phyloP scores from a whole-genome alignment of 495 filamentous ascomycete species.

The Oleoguttula mirabilis region DNA sequence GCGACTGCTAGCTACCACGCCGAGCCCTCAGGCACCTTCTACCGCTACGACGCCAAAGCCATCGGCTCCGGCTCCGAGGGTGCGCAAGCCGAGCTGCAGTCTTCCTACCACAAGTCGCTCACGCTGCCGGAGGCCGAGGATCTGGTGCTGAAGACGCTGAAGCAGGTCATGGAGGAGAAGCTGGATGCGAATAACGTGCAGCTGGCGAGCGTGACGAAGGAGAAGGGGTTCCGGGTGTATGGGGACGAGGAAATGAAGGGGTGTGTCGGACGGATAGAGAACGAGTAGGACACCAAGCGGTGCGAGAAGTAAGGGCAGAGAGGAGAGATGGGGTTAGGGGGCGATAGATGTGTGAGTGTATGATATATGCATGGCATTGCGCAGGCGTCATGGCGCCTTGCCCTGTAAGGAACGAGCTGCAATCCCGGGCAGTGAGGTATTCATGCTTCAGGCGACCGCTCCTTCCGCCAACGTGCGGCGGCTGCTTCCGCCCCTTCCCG shows the following conservation, averaged over 20 bases:
- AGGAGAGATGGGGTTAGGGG: too few relatives aligned
- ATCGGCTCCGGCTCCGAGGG: conserved; percentile 95
- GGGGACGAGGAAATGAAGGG: conserved; percentile 88
- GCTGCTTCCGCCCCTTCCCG: too few relatives aligned
- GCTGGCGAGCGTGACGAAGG: conserved; percentile 93
- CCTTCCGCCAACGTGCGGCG: too few relatives aligned
- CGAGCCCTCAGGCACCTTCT: conserved; percentile 95
- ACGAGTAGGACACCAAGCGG: too few relatives aligned
- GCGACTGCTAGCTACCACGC: conserved; percentile 69
- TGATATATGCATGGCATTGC: too few relatives aligned
- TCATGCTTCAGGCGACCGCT: too few relatives aligned
- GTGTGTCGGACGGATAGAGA: conserved; percentile 60
- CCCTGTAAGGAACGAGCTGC: too few relatives aligned
- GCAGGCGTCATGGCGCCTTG: too few relatives aligned
- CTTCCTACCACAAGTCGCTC: conserved; percentile 95
- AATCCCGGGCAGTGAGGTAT: too few relatives aligned
- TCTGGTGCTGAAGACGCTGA: conserved; percentile 90
- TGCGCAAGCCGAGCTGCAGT: conserved; percentile 93
- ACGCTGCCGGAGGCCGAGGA: conserved; percentile 89
- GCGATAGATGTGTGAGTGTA: too few relatives aligned
- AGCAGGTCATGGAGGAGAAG: conserved; percentile 99
- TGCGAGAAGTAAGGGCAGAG: too few relatives aligned
- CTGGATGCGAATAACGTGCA: conserved; percentile 97
- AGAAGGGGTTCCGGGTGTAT: conserved; percentile 95
- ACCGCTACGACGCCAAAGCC: conserved; percentile 97